A percentile compares a stretch with the other conserved stretches of the same genome.
These are phyloP conservation scores for Begonia fuchsioides DNA, from an alignment of 306 rosid species.

Conservation along the genomic window DNA sequence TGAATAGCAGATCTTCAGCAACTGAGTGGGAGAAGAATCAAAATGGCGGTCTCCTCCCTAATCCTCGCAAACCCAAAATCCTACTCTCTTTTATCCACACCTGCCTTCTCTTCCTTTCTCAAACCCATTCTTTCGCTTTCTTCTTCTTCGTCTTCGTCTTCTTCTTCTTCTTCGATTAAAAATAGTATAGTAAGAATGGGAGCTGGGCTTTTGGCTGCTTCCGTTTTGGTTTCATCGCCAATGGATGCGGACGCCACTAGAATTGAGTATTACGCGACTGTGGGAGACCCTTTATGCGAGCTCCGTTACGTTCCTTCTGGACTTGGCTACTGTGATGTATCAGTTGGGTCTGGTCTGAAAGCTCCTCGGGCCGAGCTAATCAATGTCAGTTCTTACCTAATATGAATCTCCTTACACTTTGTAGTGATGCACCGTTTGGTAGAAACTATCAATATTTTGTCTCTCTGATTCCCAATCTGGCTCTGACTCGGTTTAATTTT, in stretches of 20 bases:
- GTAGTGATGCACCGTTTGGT: too few relatives aligned
- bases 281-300: slow-evolving; percentile 69
- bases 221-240: slow-evolving; percentile 44
- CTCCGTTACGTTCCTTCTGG: slow-evolving; percentile 54
- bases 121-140: slow-evolving; percentile 1
- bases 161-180: slow-evolving; percentile 12
- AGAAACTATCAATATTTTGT: too few relatives aligned
- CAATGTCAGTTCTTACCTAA: slow-evolving; percentile 35
- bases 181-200: slow-evolving; percentile 30
- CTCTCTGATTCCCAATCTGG: too few relatives aligned
- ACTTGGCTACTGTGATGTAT: slow-evolving; percentile 71
- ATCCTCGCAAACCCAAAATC: slow-evolving; percentile 18
- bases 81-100: slow-evolving; percentile 5
- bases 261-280: slow-evolving; percentile 82
- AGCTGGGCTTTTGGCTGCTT: slow-evolving; percentile 57
- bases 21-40: not conserved
- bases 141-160: slow-evolving; percentile 8
- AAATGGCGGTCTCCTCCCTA: slow-evolving; percentile 48
- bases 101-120: slow-evolving; percentile 7
- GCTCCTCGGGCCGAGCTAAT: slow-evolving; percentile 78
- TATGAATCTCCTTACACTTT: too few relatives aligned
- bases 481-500: too few relatives aligned
- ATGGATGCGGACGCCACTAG: slow-evolving; percentile 75
- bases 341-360: slow-evolving; percentile 45
- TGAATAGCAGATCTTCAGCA: too few relatives aligned